phyloP scores from a whole-genome alignment of 2,329 filamentous ascomycete genomes.

The Aureobasidium sp. region DNA sequence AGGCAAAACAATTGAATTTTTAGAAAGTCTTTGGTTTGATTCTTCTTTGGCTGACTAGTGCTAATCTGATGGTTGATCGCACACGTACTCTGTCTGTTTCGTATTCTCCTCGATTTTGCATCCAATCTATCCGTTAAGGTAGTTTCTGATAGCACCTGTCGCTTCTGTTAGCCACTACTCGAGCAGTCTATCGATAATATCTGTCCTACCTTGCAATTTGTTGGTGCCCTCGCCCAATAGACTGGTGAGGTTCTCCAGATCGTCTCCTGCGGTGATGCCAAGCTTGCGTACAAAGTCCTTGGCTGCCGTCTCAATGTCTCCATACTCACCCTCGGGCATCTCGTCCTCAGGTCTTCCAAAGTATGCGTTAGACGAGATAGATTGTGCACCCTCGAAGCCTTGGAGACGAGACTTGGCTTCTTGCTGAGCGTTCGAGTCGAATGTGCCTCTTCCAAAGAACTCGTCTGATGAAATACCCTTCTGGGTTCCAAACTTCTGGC shows the following conservation, averaged over 20 bases:
- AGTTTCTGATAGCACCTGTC: conserved; percentile 24
- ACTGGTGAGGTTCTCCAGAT: conserved; percentile 80
- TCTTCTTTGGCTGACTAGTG: neutral
- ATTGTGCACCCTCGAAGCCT: conserved; percentile 83
- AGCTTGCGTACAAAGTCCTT: conserved; percentile 96
- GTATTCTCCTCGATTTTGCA: neutral
- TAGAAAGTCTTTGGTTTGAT: neutral
- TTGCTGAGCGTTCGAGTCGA: conserved; percentile 67
- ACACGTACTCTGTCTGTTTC: neutral
- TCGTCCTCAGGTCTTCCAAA: conserved; percentile 77
- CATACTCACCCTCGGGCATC: conserved; percentile 62
- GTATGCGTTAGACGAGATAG: conserved; percentile 95
- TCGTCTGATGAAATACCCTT: conserved; percentile 98
- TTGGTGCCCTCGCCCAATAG: conserved; percentile 78
- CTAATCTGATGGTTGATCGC: neutral
- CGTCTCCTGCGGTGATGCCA: conserved; percentile 90
- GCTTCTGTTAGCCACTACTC: neutral
- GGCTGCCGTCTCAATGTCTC: conserved; percentile 83
- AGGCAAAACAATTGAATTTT: neutral
- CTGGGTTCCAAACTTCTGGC: conserved; percentile 79
- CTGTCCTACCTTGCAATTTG: conserved; percentile 60
- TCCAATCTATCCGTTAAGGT: conserved; percentile 23
- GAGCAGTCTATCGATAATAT: too few species aligned
- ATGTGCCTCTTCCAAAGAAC: conserved; percentile 88
- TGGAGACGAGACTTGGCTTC: conserved; percentile 83